Evolutionary conservation across 352 stramenopile genomes (phyloP).

Genomic region (Pythium vanterpoolii): DNA sequence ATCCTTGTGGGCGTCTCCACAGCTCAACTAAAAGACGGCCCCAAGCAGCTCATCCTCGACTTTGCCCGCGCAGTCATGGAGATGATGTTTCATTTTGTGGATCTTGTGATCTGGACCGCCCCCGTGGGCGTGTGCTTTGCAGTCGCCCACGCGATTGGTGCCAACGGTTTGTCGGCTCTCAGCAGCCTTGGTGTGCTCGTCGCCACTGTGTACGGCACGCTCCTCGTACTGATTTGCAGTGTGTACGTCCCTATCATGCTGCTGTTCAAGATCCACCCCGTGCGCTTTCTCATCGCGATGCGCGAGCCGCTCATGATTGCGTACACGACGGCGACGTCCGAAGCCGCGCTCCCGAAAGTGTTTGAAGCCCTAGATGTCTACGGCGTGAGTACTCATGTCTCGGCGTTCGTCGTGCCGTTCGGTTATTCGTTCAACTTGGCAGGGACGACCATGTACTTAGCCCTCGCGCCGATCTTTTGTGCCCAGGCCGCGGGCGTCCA

Average conservation of each 20-base stretch:
- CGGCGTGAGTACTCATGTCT: conserved; percentile 46
- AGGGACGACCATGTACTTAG: conserved; percentile 48
- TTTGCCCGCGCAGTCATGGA: conserved; percentile 43
- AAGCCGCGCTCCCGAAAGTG: conserved; percentile 49
- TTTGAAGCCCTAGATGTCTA: conserved; percentile 50
- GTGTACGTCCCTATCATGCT: conserved; percentile 41
- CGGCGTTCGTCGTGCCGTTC: conserved; percentile 54
- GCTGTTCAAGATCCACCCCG: conserved; percentile 42
- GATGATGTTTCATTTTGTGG: conserved; percentile 74
- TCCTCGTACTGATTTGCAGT: conserved; percentile 45
- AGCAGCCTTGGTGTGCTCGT: conserved; percentile 39
- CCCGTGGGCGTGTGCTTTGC: conserved; percentile 59
- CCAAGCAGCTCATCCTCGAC: conserved; percentile 42
- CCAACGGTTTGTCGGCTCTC: conserved; percentile 44
- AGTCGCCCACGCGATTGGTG: conserved; percentile 44
- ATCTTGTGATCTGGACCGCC: conserved; percentile 65
- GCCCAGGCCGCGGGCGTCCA: conserved; percentile 41
- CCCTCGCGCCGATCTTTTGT: conserved; percentile 47
- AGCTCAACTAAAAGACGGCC: conserved; percentile 26
- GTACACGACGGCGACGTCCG: conserved; percentile 28
- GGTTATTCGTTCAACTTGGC: conserved; percentile 71
- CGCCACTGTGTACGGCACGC: conserved; percentile 41
- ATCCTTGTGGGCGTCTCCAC: conserved; percentile 45
- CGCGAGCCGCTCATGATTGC: conserved; percentile 49
- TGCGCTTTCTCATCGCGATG: conserved; percentile 46